Evolutionary conservation across 2,329 filamentous ascomycete genomes (phyloP), one percentile per base, ranked within the genome.

Genomic region (Epichloe typhina): DNA sequence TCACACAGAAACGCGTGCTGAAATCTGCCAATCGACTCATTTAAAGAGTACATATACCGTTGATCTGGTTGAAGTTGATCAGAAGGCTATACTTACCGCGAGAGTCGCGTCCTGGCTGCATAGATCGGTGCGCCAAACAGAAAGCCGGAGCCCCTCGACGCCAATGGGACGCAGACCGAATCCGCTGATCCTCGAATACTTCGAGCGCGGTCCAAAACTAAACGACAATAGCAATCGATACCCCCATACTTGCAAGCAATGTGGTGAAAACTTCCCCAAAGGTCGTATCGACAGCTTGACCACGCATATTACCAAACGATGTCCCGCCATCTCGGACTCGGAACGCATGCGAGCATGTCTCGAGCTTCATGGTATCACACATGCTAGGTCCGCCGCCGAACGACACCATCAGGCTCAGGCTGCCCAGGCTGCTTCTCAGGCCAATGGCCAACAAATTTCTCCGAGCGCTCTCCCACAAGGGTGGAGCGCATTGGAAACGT

Each of bases 141-240:
- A 43, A 23, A n/a, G 52, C 42, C 56, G 54, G 40, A 43, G 17
- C 43, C 64, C 21, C 43, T 26, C 47, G 21, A 39, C 49, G 11
- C 70, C 63, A 59, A 91, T 91, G 88, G 88, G 88, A 64, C 80
- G 88, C 64, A 84, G 84, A 69, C 88, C 87, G 57, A 91, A 93
- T 68, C 81, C 82, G 60, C 75, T 95, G 59, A 90, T 95, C 65
- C 77, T 87, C 66, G 82, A 91, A 69, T 93, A 88, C 73, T 96
- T 95, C 67, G 81, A 87, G 65, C 81, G 89, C 58, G 90, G 90
- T 9, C 79, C 81, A 39, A 95, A 95, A 70, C 77, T 95, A 60
- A 82, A 84, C 63, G 88, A 95, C 69, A 84, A 86, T 56, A 93
- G 87, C 72, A 95, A 95, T 66, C 82, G 90, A 52, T 96, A 96